Evolutionary conservation across 345 rosid genomes (phyloP), one percentile per base, ranked within the genome.

Genomic region (Melaleuca alternifolia): DNA sequence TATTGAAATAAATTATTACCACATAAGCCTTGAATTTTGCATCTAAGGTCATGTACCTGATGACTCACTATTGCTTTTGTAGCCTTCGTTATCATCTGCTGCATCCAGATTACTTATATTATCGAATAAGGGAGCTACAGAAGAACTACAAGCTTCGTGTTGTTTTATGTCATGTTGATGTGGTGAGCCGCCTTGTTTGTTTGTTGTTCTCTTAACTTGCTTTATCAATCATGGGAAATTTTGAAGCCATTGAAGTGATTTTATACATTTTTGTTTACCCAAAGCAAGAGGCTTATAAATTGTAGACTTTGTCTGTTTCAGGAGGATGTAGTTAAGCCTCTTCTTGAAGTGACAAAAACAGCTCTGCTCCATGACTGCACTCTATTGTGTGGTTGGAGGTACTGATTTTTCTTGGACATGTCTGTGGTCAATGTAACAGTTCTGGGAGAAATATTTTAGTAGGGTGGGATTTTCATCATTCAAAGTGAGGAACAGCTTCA

Each of bases 61-160:
- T 83, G 23, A 41, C 18, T 61, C 16, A 81, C 46, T 26, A 51
- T 87, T 90, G 87, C 50, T 41, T 94, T 87, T 87, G 85, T 92
- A 95, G 99, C 89, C 95, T 97, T 85, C 91, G 99, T 51, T 97
- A 97, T 89, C 99, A 97, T 94, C 91, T 97, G 44, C 90, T 96
- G 85, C 99, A 96, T 88, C 96, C 98, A 10, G 99, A 97, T 88
- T 97, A 97, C 86, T 93, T 97, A 61, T 97, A 96, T 88, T 97
- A 91, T 88, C 97, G 96, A 54, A 94, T 96, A 83, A 96, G 98
- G 89, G 99, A 97, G 89, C 91, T 97, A 79, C 95, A 97, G 84
- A 96, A 93, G 90, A 94, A 94, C 87, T 97, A 92, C 91, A 94
- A 95, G 90, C 97, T 97, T 86, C 95, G 98, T 41, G 88, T 97